Evolutionary conservation across 768 basidiomycete genomes (phyloP).

Genomic region (Cystobasidium ongulense): DNA sequence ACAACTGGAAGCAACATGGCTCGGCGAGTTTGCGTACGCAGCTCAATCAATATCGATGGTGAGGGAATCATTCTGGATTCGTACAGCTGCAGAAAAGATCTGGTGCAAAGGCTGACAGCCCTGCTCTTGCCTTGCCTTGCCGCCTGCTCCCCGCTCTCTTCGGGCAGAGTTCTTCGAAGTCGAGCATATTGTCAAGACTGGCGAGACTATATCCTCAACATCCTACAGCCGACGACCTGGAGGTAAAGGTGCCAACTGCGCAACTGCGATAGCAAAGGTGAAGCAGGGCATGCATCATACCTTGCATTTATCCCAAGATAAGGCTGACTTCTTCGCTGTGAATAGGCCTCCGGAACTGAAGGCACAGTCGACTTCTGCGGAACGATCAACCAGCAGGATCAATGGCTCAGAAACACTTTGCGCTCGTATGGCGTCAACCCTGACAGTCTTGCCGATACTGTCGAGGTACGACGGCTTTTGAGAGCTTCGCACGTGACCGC

Average conservation of each 20-base stretch:
- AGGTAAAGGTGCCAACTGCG: slow-evolving; percentile 50
- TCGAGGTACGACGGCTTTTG: slow-evolving; percentile 37
- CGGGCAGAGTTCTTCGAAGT: slow-evolving; percentile 27
- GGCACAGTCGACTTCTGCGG: slow-evolving; percentile 43
- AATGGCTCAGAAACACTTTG: slow-evolving; percentile 31
- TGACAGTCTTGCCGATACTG: slow-evolving; percentile 34
- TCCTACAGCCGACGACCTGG: slow-evolving; percentile 45
- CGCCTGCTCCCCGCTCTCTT: background rate
- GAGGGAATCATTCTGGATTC: no score
- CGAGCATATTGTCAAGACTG: slow-evolving; percentile 42
- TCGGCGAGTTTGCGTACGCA: background rate
- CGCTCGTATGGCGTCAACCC: slow-evolving; percentile 38
- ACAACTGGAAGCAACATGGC: no score
- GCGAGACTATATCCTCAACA: slow-evolving; percentile 48
- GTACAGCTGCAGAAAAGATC: no score
- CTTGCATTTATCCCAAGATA: background rate
- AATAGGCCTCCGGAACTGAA: background rate
- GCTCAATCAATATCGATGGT: slow-evolving; percentile 29
- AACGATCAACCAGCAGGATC: slow-evolving; percentile 44
- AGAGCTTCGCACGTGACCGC: background rate
- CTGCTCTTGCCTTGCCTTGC: background rate
- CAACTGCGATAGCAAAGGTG: slow-evolving; percentile 45
- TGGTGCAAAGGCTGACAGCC: background rate
- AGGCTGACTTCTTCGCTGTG: background rate
- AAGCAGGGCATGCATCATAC: background rate